A percentile compares a stretch with the other conserved stretches of the same genome.
These are phyloP conservation scores for Picochlorum sp. DNA, from an alignment of 139 green algal genomes.

Conservation along the genomic window DNA sequence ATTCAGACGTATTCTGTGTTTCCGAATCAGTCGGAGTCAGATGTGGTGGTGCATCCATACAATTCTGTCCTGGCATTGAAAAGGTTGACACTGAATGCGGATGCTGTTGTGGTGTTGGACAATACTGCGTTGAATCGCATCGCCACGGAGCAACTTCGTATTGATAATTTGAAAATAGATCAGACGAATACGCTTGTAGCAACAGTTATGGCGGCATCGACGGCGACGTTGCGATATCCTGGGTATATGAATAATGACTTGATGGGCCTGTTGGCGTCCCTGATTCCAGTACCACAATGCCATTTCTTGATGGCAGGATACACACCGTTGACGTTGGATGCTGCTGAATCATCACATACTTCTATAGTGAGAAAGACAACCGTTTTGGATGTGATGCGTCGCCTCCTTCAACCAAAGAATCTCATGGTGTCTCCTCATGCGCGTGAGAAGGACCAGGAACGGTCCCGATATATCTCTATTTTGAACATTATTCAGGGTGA, in stretches of 20 bases:
- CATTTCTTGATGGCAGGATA: conserved; percentile 95
- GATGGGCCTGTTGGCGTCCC: conserved; percentile 84
- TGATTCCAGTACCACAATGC: conserved; percentile 92
- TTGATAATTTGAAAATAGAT: conserved; percentile 56
- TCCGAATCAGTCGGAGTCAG: conserved; percentile 92
- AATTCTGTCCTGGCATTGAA: conserved; percentile 98
- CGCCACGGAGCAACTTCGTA: conserved; percentile 56
- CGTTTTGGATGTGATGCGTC: conserved; percentile 96
- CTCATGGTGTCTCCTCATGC: conserved; percentile 82
- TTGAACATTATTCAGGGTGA: conserved; percentile 97
- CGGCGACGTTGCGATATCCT: conserved; percentile 91
- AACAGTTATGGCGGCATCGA: conserved; percentile 97
- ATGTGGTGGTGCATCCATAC: conserved; percentile 99
- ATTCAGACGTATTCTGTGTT: conserved; percentile 96
- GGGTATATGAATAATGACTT: conserved; percentile 99
- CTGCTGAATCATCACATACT: conserved; percentile 9
- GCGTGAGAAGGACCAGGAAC: conserved; percentile 69
- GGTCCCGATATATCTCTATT: conserved; percentile 93
- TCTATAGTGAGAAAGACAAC: conserved; percentile 73
- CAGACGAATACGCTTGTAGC: conserved; percentile 95
- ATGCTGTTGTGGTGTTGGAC: conserved; percentile 80
- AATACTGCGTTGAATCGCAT: conserved; percentile 84
- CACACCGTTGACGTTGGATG: conserved; percentile 84
- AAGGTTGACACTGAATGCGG: conserved; percentile 83
- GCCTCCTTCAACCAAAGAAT: conserved; percentile 91